These are phyloP conservation scores for Polychaeton citri DNA, from an alignment of 2,329 filamentous ascomycete genomes.

Conservation along the genomic window DNA sequence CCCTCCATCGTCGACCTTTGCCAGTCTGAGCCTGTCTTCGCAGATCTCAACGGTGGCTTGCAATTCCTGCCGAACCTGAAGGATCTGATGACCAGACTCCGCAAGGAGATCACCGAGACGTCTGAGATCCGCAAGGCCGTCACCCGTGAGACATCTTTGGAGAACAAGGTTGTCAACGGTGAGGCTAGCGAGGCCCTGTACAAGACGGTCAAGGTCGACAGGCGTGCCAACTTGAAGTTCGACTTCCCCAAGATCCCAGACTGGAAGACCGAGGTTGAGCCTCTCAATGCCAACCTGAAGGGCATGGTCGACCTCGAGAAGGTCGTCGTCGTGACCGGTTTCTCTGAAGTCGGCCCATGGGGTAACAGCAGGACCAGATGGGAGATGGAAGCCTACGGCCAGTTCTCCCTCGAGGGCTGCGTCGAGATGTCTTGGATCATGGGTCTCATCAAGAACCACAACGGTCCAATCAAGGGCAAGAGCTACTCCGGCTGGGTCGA, in stretches of 20 bases:
- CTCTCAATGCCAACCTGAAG: conserved; percentile 76
- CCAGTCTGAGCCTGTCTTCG: conserved; percentile 89
- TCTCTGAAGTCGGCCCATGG: conserved; percentile 93
- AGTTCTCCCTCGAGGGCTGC: conserved; percentile 95
- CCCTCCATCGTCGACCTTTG: conserved; percentile 89
- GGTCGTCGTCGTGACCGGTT: conserved; percentile 94
- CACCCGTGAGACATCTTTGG: conserved; percentile 86
- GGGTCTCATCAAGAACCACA: conserved; percentile 98
- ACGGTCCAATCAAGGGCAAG: conserved; percentile 88
- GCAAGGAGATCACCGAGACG: conserved; percentile 88
- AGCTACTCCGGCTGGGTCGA: conserved; percentile 97
- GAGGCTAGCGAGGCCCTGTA: conserved; percentile 84
- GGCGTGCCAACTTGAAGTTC: conserved; percentile 95
- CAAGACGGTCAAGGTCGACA: conserved; percentile 86
- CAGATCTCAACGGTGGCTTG: conserved; percentile 91
- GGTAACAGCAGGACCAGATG: conserved; percentile 95
- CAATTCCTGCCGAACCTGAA: conserved; percentile 97
- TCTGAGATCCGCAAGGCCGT: conserved; percentile 89
- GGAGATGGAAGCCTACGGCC: conserved; percentile 97
- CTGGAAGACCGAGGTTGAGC: conserved; percentile 82
- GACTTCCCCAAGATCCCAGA: conserved; percentile 83
- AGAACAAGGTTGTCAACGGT: conserved; percentile 95
- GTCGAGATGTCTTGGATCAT: conserved; percentile 99
- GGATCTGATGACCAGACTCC: conserved; percentile 80
- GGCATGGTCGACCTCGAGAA: conserved; percentile 98